Conservation (phyloP, 192 early-diverging fungal species). For the Backusella australiensis region DNA sequence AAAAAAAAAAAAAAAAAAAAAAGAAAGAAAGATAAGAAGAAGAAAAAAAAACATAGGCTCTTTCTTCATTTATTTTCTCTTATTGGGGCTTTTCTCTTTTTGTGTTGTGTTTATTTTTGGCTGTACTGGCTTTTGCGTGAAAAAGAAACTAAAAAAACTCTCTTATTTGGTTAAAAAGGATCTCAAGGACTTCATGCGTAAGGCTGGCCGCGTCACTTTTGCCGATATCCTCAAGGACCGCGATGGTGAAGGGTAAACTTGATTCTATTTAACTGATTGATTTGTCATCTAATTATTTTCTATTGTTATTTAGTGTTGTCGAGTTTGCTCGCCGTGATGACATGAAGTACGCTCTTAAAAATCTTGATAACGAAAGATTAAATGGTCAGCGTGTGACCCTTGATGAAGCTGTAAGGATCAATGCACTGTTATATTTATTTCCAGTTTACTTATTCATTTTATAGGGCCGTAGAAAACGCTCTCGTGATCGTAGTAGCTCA, state of each 20-base stretch:
- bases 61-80: neutral
- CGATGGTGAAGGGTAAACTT: slow-evolving; percentile 75
- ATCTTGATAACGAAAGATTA: slow-evolving; percentile 76
- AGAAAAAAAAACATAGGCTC: neutral
- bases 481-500: slow-evolving; percentile 11
- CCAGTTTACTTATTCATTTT: neutral
- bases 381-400: slow-evolving; percentile 67
- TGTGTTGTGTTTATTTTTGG: neutral
- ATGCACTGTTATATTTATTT: neutral
- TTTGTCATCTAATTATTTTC: neutral
- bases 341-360: slow-evolving; percentile 80
- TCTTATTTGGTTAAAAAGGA: slow-evolving; percentile 61
- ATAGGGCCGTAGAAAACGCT: slow-evolving; percentile 15
- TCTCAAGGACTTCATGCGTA: slow-evolving; percentile 94
- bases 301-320: slow-evolving; percentile 65
- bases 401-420: slow-evolving; percentile 54
- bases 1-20: neutral
- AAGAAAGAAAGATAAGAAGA: neutral
- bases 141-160: neutral
- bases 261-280: neutral
- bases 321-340: slow-evolving; percentile 83
- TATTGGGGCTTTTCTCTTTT: neutral
- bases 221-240: slow-evolving; percentile 85
- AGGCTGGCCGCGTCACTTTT: slow-evolving; percentile 92
- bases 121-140: slow-evolving; percentile 13